Conservation (phyloP, 768 basidiomycete species). For the Lactarius akahatsu region DNA sequence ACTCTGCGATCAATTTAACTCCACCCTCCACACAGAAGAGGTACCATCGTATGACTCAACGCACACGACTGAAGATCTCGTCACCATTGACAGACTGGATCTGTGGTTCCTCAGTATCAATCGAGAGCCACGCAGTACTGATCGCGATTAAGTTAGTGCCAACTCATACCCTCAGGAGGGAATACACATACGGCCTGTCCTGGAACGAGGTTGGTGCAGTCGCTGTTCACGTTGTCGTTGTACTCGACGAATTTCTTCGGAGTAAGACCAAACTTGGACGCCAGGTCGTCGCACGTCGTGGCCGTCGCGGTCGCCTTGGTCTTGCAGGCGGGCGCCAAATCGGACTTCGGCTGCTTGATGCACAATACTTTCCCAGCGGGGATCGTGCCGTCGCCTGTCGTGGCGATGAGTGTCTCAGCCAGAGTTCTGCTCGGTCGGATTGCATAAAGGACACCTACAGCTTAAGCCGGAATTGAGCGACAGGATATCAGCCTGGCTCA, state of each 20-base stretch:
- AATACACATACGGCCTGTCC: constrained; percentile 15
- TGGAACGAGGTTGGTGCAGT: constrained; percentile 11
- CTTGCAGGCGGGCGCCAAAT: constrained; percentile 12
- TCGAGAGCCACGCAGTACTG: constrained; percentile 18
- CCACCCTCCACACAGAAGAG: not conserved
- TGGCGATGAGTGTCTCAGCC: not conserved
- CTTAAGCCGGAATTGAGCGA: constrained; percentile 7
- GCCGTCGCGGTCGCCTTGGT: constrained; percentile 15
- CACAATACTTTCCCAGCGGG: not conserved
- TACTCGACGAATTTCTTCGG: not conserved
- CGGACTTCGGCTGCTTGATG: not conserved
- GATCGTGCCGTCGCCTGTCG: not conserved
- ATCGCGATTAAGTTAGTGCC: not conserved
- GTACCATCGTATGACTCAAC: not conserved
- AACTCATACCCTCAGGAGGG: too few species aligned
- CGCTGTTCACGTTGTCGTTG: constrained; percentile 17
- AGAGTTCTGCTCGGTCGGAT: not conserved
- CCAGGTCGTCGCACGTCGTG: constrained; percentile 5
- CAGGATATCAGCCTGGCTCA: not conserved
- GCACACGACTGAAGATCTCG: not conserved
- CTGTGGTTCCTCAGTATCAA: not conserved
- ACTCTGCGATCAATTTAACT: not conserved
- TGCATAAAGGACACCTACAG: constrained; percentile 1
- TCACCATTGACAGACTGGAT: not conserved
- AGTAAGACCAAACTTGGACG: constrained; percentile 1